Evolutionary conservation across 257 asterid genomes (phyloP).

Genomic region (Thymus mandschuricus): DNA sequence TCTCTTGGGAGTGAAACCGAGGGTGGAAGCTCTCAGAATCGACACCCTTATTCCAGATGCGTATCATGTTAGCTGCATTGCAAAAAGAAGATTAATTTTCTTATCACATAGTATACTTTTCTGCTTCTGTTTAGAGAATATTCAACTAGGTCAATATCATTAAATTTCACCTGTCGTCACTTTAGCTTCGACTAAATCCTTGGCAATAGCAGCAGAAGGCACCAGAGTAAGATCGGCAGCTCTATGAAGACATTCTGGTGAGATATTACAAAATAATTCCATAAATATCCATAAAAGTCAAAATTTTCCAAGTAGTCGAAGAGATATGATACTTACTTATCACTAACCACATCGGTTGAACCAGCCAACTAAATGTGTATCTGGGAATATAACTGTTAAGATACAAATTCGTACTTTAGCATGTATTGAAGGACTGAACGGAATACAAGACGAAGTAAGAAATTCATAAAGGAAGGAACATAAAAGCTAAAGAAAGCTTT

Average conservation of each 20-base stretch:
- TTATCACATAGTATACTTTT: not conserved
- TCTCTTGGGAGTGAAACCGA: constrained; percentile 60
- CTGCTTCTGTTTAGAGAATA: not conserved
- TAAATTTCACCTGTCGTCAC: constrained; percentile 74
- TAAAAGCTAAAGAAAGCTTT: not conserved
- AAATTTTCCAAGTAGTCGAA: not conserved
- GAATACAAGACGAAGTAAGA: too few species aligned
- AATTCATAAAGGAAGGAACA: too few species aligned
- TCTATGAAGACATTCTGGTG: constrained; percentile 87
- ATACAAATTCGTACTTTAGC: constrained; percentile 36
- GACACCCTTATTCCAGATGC: constrained; percentile 97
- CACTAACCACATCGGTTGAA: constrained; percentile 91
- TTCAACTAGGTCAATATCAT: constrained; percentile 5
- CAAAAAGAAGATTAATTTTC: not conserved
- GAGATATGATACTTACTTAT: constrained; percentile 60
- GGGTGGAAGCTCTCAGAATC: constrained; percentile 96
- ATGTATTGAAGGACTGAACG: not conserved
- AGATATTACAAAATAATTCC: constrained; percentile 17
- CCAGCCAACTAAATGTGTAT: constrained; percentile 96
- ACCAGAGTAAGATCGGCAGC: constrained; percentile 96
- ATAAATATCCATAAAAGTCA: constrained; percentile 21
- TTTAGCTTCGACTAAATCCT: constrained; percentile 81
- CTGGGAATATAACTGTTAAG: constrained; percentile 87
- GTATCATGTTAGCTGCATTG: constrained; percentile 68
- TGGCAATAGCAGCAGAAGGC: constrained; percentile 92